These are phyloP conservation scores for Aspergillus brasiliensis DNA, from an alignment of 2,329 filamentous ascomycete genomes.

Conservation along the genomic window DNA sequence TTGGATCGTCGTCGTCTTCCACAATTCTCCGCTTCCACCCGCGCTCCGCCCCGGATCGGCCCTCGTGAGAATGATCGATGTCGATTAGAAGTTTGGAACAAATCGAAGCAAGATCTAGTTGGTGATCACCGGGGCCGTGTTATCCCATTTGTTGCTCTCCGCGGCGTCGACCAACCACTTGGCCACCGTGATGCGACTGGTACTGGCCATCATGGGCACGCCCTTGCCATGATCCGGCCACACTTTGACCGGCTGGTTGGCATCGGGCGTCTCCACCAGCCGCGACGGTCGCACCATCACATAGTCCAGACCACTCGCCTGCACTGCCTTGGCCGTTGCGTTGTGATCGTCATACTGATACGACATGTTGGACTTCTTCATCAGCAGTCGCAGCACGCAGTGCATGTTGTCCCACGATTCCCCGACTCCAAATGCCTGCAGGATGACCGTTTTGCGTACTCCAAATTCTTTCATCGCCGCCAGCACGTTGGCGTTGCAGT, in stretches of 20 bases:
- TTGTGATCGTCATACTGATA: constrained; percentile 53
- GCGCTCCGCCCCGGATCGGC: too few species aligned
- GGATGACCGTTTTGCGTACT: constrained; percentile 49
- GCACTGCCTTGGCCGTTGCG: constrained; percentile 47
- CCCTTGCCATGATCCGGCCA: constrained; percentile 49
- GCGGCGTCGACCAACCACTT: constrained; percentile 50
- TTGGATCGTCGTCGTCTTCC: too few species aligned
- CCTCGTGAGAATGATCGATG: too few species aligned
- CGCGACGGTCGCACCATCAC: constrained; percentile 52
- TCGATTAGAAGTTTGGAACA: too few species aligned
- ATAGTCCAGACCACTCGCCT: constrained; percentile 38
- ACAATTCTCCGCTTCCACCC: too few species aligned
- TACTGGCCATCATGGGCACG: constrained; percentile 42
- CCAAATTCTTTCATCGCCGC: constrained; percentile 41
- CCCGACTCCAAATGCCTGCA: constrained; percentile 55
- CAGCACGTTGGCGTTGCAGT: constrained; percentile 44
- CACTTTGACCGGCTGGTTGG: constrained; percentile 36
- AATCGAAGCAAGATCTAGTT: constrained; percentile 31
- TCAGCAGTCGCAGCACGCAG: constrained; percentile 47
- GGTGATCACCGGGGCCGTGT: constrained; percentile 50
- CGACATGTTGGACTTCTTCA: constrained; percentile 52
- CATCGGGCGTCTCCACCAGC: constrained; percentile 44
- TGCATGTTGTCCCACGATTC: constrained; percentile 48
- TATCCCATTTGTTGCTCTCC: constrained; percentile 47
- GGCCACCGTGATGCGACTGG: constrained; percentile 47